Evolutionary conservation across 1,284 basidiomycete genomes (phyloP), one percentile per base, ranked within the genome.

Genomic region (Malassezia globosa): DNA sequence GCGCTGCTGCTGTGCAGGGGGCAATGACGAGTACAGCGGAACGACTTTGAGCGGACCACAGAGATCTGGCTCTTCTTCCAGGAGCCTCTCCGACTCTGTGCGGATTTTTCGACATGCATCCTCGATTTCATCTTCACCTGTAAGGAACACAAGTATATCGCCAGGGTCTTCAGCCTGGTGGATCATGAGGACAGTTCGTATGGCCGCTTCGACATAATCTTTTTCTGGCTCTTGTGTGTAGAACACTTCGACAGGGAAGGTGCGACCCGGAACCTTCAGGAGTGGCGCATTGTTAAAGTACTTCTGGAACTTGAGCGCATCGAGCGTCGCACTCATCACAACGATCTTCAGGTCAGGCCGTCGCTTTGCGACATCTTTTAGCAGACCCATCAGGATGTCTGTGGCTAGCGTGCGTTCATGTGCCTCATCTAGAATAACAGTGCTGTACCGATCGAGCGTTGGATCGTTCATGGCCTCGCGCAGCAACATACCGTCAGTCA

Each of bases 101-200:
- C 85, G 85, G 69, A 96, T 92, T 73, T 94, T 92, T 27, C 85
- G 77, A 71, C 92, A 96, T 0, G 89, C 83, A 60, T 95, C 90
- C 68, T 97, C 92, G 59, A 97, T 97, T 74, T 97, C 94, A 66
- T 96, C 92, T 72, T 96, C 90, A 72, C 92, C 92, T 0, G 94
- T 96, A 56, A 97, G 75, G 81, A 97, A 97, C 4, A 97, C 75
- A 1, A 97, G 76, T 31, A 97, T 80, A 68, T 99, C 92, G 2
- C 92, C 92, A 1, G 82, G 83, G 4, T 88, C 86, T 72, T 99
- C 92, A 1, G 87, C 87, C 56, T 92, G 82, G 69, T 97, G 92
- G 39, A 99, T 96, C 84, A 92, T 94, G 47, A 96, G 77, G 23
- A 95, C 90, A 0, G 92, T 95, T 25, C 90, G 81, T 58, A 97